These are phyloP conservation scores for Podospora pseudopauciseta DNA, from an alignment of 495 filamentous ascomycete species.

Conservation along the genomic window DNA sequence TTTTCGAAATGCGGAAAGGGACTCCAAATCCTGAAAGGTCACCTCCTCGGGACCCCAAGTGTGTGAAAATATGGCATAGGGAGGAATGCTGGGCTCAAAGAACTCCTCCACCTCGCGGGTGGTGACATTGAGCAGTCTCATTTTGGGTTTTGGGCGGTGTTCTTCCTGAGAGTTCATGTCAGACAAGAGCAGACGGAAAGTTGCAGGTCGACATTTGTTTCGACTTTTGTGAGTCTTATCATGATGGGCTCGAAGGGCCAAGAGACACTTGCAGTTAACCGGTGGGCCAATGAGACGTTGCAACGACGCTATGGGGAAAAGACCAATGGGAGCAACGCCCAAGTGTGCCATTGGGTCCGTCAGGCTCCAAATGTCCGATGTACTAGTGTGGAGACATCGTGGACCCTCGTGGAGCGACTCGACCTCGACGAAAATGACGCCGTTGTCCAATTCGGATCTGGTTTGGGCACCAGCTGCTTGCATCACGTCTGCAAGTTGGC, in stretches of 20 bases:
- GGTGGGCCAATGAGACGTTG: neutral
- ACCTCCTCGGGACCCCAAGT: conserved; percentile 41
- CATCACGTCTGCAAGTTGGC: neutral
- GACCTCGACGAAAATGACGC: neutral
- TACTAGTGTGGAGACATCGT: neutral
- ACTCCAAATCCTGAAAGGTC: conserved; percentile 23
- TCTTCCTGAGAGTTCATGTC: neutral
- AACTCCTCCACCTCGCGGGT: conserved; percentile 37
- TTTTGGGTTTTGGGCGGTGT: conserved; percentile 10
- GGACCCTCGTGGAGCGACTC: neutral
- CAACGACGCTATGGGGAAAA: neutral
- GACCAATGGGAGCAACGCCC: neutral
- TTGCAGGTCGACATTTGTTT: neutral
- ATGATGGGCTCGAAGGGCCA: neutral
- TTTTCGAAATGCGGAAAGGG: conserved; percentile 20
- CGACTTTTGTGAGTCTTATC: neutral
- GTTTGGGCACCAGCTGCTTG: neutral
- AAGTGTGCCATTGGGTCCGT: neutral
- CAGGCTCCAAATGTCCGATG: neutral
- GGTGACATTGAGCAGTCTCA: conserved; percentile 39
- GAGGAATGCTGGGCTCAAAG: conserved; percentile 28
- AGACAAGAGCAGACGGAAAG: neutral
- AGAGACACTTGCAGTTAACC: neutral
- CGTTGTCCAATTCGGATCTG: neutral
- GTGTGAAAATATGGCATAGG: conserved; percentile 47